Evolutionary conservation across 1,284 basidiomycete species (phyloP).

Genomic region (Schizophyllum amplum): DNA sequence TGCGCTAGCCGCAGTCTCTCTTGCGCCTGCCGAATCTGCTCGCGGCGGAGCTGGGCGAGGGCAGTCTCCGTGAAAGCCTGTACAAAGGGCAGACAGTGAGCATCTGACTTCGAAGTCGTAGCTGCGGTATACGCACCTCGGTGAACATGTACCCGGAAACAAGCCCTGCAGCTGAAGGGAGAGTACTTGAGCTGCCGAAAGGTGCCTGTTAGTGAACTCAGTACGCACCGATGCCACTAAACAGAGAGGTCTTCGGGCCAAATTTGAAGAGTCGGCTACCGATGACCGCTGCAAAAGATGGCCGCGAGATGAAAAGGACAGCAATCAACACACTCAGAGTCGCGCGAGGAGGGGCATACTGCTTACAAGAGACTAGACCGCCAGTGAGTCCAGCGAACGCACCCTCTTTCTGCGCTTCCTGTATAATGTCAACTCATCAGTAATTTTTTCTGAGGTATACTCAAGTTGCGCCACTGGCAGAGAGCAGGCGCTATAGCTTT

Average conservation of each 20-base stretch:
- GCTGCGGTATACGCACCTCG: neutral
- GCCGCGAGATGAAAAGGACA: neutral
- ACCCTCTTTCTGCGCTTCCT: neutral
- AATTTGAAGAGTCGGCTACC: neutral
- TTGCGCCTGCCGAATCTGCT: neutral
- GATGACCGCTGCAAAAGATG: neutral
- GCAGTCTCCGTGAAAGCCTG: neutral
- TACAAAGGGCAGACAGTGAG: neutral
- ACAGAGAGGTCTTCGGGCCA: neutral
- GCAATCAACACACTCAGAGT: no score
- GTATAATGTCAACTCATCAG: no score
- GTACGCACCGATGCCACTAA: neutral
- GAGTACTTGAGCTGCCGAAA: no score
- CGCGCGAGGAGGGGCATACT: neutral
- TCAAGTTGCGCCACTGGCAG: no score
- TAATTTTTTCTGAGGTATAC: no score
- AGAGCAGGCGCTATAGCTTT: no score
- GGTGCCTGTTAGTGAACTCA: no score
- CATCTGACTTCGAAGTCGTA: neutral
- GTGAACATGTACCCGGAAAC: neutral
- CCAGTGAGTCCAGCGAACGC: neutral
- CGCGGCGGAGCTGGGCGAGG: neutral
- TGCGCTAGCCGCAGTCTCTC: neutral
- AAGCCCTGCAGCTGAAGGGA: neutral
- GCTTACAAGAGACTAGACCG: neutral